phyloP scores from a whole-genome alignment of 768 basidiomycete genomes.

The Tremella fuciformis region DNA sequence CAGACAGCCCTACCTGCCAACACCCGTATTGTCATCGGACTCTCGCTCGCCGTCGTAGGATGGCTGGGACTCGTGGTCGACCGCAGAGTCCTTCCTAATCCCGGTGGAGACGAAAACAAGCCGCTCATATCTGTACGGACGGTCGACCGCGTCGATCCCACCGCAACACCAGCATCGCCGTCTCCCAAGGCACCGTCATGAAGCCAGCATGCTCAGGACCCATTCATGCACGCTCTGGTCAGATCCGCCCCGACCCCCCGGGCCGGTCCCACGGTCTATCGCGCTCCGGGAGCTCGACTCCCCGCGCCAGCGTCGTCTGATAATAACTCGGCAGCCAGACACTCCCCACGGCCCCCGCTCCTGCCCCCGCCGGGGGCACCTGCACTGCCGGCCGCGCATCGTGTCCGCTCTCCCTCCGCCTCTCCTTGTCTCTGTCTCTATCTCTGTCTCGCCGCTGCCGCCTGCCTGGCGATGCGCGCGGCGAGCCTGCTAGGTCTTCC shows the following conservation, averaged over 20 bases:
- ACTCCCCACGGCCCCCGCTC: slow-evolving; percentile 10
- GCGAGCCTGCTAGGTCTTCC: not conserved
- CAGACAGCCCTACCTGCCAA: slow-evolving; percentile 3
- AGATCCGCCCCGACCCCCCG: not conserved
- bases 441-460: not conserved
- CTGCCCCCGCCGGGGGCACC: slow-evolving; percentile 1
- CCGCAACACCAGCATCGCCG: no score
- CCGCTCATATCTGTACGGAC: not conserved
- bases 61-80: not conserved
- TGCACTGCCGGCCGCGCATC: not conserved
- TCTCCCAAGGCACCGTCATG: no score
- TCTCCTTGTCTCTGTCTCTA: not conserved
- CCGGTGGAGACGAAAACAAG: not conserved
- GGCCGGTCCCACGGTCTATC: slow-evolving; percentile 9
- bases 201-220: no score
- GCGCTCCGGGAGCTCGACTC: not conserved
- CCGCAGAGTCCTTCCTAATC: not conserved
- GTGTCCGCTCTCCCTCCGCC: not conserved
- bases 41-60: not conserved
- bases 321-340: slow-evolving; percentile 39
- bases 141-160: not conserved
- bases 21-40: not conserved
- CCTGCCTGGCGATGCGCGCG: not conserved
- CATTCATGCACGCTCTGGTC: no score
- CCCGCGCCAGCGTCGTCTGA: slow-evolving; percentile 2